Evolutionary conservation across 1,284 basidiomycete genomes (phyloP), one percentile per base, ranked within the genome.

Genomic region (Rhodotorula sp.): DNA sequence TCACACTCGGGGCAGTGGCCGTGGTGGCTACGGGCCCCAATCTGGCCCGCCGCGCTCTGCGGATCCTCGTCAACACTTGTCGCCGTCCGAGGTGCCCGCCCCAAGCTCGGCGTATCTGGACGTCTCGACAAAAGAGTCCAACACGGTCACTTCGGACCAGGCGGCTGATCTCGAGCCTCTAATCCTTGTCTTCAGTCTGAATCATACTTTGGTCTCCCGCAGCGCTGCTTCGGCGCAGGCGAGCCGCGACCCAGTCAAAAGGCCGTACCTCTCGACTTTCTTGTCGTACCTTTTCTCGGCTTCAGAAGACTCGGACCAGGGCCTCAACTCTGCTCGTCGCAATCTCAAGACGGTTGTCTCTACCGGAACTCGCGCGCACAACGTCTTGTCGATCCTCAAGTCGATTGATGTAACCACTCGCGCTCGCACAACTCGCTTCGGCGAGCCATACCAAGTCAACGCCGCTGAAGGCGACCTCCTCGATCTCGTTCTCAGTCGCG

Each of bases 261-360:
- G 74, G 14, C 74, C 74, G 21, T 76, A 73, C 66, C 65, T 73
- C 38, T 28, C 72, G 19, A 60, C 74, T 2, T 76, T 76, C 48
- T 60, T 76, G 19, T 48, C 56, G 26, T 76, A 73, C 63, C 47
- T 75, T 63, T 59, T 56, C 38, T 4, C 57, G 23, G 38, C 12
- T 26, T 21, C 43, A 10, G 34, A 45, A 2, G 50, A 43, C 21
- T 12, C 43, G 3, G 49, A 7, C 1, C 19, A 49, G 48, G 48
- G 14, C 7, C 21, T 21, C 8, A 26, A 34, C 19, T 60, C 54
- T 8, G 50, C 23, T 15, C 19, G 49, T 18, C 59, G 61, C 5
- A 58, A 64, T 2, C 64, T 62, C 50, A n/a, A 52, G 3, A 59
- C 66, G 1, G 60, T 67, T 34, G 67, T 76, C 16, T 76, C 66